Base-by-base conservation (phyloP, 78 protist genomes). In the Bigelowiella natans region DNA sequence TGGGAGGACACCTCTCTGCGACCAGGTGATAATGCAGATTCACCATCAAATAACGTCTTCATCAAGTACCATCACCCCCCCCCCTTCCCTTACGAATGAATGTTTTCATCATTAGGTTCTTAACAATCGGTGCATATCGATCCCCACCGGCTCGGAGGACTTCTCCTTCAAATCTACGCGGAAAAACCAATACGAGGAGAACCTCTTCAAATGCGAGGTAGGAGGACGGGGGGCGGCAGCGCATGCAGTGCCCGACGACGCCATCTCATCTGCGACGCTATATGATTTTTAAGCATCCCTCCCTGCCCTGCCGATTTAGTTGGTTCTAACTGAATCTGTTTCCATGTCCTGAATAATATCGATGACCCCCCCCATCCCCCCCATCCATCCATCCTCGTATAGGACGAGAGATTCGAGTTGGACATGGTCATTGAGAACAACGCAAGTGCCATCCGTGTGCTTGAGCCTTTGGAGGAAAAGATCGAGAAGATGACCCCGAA, bases 321-420 rank as follows among this genome's bases (percentile, higher is more conserved):
- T n/a, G n/a, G n/a, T n/a, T n/a, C n/a, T n/a, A n/a, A n/a, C n/a
- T n/a, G n/a, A n/a, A n/a, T n/a, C n/a, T n/a, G n/a, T n/a, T n/a
- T n/a, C n/a, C n/a, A n/a, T n/a, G n/a, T n/a, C n/a, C n/a, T n/a
- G n/a, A n/a, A n/a, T n/a, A n/a, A n/a, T n/a, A 51, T 18, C 18
- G 82, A 11, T 18, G 82, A 11, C 82, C 82, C 85, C 85, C 85
- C 30, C 85, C 30, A 31, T 36, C 85, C 85, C 85, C 85, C 30
- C 85, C 85, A 1, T 7, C 85, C 85, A 7, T 2, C 85, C 93
- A 88, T 64, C 82, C 94, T 88, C 83, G 98, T 95, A 82, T n/a
- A n/a, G n/a, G 98, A 97, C 90, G 98, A 96, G 89, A 82, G 94
- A 29, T 93, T 39, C 51, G 97, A 96, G 88, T 88, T 96, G 82